A percentile compares a stretch with the other conserved stretches of the same genome.
Evolutionary conservation across 148 eudicot genomes (phyloP).

Genomic region (Bassia scoparia): DNA sequence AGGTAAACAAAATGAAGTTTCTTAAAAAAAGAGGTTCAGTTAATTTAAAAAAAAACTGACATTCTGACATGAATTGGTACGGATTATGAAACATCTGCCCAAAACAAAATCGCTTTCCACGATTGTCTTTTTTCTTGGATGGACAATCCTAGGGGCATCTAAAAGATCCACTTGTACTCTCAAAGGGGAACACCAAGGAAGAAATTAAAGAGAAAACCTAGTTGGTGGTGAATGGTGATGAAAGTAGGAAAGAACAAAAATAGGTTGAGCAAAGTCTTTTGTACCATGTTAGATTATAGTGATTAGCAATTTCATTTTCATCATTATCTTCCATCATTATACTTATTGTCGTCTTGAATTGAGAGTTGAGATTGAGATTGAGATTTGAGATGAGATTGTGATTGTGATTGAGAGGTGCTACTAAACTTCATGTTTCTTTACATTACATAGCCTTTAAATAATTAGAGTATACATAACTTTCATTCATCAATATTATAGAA

Average conservation of each 20-base stretch:
- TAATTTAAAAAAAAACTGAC: no score
- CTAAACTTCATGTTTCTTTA: background rate
- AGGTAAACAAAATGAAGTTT: no score
- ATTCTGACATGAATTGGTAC: no score
- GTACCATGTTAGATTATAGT: background rate
- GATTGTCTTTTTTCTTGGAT: background rate
- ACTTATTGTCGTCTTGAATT: background rate
- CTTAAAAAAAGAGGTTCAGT: no score
- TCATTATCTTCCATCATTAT: background rate
- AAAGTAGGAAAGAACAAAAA: background rate
- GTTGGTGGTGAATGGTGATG: background rate
- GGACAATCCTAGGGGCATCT: background rate
- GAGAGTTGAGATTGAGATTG: background rate
- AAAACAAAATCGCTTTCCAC: background rate
- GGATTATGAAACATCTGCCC: no score
- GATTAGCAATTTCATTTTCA: slow-evolving; percentile 10
- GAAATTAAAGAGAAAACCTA: background rate
- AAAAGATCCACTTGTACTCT: background rate
- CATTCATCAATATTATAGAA: background rate
- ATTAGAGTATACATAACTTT: no score
- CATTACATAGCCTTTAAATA: background rate
- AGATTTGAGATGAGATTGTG: no score
- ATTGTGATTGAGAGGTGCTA: background rate
- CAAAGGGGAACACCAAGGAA: background rate
- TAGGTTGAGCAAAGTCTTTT: background rate